Conservation (phyloP, 1,284 basidiomycete genomes). For the Rhodotorula sp. region DNA sequence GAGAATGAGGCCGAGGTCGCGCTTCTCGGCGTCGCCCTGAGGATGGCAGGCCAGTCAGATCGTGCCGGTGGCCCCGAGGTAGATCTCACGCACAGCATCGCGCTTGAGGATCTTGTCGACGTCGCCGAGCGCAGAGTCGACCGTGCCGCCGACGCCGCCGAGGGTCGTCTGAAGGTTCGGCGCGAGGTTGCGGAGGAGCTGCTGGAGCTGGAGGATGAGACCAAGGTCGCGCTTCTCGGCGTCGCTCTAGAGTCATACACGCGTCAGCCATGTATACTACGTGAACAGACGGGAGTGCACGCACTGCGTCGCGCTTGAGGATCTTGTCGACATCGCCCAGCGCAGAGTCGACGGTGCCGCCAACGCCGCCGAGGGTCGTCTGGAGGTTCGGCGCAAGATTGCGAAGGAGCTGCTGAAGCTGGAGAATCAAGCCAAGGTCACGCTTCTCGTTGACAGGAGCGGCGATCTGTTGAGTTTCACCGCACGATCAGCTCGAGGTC, state of each 20-base stretch:
- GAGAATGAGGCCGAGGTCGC: background rate
- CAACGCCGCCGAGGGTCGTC: background rate
- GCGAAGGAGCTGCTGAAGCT: background rate
- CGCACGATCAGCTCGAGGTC: background rate
- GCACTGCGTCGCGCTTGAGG: background rate
- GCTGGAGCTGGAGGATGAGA: background rate
- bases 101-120: background rate
- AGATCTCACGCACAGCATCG: background rate
- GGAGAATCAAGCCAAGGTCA: background rate
- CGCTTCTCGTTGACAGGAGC: background rate
- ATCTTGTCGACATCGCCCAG: background rate
- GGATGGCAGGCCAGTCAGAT: background rate
- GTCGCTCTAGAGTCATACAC: background rate
- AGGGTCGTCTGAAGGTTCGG: no score
- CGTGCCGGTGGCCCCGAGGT: background rate
- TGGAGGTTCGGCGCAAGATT: background rate
- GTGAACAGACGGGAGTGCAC: background rate
- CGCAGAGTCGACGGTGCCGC: background rate
- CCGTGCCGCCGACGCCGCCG: constrained; percentile 1
- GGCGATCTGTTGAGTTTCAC: background rate
- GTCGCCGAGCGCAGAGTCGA: background rate
- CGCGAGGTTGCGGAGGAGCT: background rate
- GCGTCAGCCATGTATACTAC: background rate
- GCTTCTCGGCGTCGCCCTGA: background rate
- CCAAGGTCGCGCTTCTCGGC: background rate